Evolutionary conservation across 257 asterid genomes (phyloP).

Genomic region (Verbena officinalis): DNA sequence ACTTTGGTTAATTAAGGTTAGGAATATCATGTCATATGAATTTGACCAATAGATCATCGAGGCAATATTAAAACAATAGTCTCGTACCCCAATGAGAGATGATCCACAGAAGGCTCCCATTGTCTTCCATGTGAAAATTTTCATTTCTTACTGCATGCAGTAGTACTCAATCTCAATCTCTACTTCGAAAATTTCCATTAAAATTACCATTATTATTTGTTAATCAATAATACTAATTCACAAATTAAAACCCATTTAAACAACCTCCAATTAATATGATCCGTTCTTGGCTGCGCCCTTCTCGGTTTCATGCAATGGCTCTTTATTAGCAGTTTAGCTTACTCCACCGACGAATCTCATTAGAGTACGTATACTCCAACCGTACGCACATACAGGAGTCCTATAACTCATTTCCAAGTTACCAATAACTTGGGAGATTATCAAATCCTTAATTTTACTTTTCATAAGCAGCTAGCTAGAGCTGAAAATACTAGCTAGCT

Average conservation of each 20-base stretch:
- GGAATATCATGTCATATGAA: not conserved
- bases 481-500: too few species aligned
- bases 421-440: not conserved
- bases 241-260: conserved; percentile 3
- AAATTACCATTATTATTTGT: not conserved
- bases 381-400: conserved; percentile 14
- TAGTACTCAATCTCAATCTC: too few species aligned
- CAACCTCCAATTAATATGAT: conserved; percentile 46
- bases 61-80: conserved; percentile 1
- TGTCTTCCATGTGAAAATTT: conserved; percentile 37
- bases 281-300: conserved; percentile 73
- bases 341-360: conserved; percentile 52
- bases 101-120: conserved; percentile 35
- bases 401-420: not conserved
- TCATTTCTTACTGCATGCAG: too few species aligned
- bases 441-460: not conserved
- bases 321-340: conserved; percentile 14
- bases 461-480: too few species aligned
- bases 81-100: conserved; percentile 18
- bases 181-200: not conserved
- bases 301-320: conserved; percentile 31
- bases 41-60: conserved; percentile 1
- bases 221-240: not conserved
- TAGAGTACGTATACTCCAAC: not conserved
- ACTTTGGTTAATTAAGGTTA: too few species aligned